These are phyloP conservation scores for Pyrenochaeta sp. DNA, from an alignment of 2,329 filamentous ascomycete species.

Conservation along the genomic window DNA sequence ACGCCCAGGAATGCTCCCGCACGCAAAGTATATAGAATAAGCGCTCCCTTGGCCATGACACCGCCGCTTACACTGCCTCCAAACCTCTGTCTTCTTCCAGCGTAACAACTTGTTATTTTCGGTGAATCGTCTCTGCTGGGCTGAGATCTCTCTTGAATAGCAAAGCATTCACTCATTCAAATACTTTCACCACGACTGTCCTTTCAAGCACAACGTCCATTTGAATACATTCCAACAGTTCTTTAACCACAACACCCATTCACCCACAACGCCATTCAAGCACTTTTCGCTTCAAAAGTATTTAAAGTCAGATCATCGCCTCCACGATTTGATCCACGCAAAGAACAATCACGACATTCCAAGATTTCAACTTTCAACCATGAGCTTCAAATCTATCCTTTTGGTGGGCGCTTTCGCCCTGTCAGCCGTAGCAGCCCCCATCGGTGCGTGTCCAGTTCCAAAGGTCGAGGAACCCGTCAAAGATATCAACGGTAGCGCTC, in stretches of 20 bases:
- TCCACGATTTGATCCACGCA: not conserved
- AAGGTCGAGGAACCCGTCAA: slow-evolving; percentile 3
- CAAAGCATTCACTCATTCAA: slow-evolving; percentile 15
- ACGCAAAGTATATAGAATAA: slow-evolving; percentile 15
- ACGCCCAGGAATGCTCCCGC: slow-evolving; percentile 12
- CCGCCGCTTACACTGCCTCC: slow-evolving; percentile 19
- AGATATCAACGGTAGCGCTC: slow-evolving; percentile 1
- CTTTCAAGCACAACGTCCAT: not conserved
- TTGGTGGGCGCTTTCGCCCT: slow-evolving; percentile 47
- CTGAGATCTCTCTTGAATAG: slow-evolving; percentile 16
- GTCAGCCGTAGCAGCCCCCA: slow-evolving; percentile 35
- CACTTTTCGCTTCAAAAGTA: too few relatives aligned
- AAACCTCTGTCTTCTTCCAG: slow-evolving; percentile 7
- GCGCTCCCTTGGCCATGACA: slow-evolving; percentile 12
- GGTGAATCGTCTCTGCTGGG: slow-evolving; percentile 19
- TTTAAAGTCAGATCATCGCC: too few relatives aligned
- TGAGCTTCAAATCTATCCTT: slow-evolving; percentile 34
- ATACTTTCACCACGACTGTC: not conserved
- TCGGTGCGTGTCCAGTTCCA: slow-evolving; percentile 16
- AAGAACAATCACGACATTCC: slow-evolving; percentile 3
- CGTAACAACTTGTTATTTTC: slow-evolving; percentile 12
- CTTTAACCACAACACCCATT: not conserved
- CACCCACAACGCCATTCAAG: not conserved
- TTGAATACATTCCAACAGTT: not conserved
- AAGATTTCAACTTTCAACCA: too few relatives aligned